Evolutionary conservation across 805 yeast genomes (phyloP), one percentile per base, ranked within the genome.

Genomic region (Huiozyma sinensis): DNA sequence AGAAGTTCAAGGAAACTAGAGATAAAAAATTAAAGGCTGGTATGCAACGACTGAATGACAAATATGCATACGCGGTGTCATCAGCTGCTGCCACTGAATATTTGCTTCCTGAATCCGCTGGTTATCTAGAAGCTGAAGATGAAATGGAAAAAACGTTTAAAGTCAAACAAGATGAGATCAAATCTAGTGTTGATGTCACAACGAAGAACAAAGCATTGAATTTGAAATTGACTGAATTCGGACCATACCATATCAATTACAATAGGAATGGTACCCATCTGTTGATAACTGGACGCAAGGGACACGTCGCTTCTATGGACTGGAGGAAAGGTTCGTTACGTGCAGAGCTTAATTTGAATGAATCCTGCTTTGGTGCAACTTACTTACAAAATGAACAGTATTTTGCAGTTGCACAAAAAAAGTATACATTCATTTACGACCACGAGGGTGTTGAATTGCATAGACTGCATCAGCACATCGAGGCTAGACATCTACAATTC

Each of bases 341-440:
- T 48, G 79, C 94, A 38, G 99, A 92, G 62, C 63, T 92, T 44
- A 77, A 85, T 57, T 68, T 92, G 24, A 81, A 83, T 56, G 99
- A 92, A 65, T 87, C 97, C 0, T 86, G 89, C 8, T 76, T 85
- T 56, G 92, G 89, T 2, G 96, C 89, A 28, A 84, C 88, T 57
- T 88, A 83, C 65, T 69, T 92, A 49, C 97, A 90, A 57, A 88
- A 83, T 58, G 94, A 89, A 58, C 96, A 88, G 64, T 88, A 71
- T 64, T 88, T 86, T 67, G 99, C 99, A 0, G 95, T 81, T 12
- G 97, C 99, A 1, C 99, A 92, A 66, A 89, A 88, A 66, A 89
- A 87, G 62, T 86, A 90, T 64, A 84, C 92, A 0, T 92, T 82
- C 61, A 84, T 92, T 33, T 92, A 92, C 63, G 96, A 92, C 64